Evolutionary conservation across 2,329 filamentous ascomycete genomes (phyloP).

Genomic region (Fusarium armeniacum): DNA sequence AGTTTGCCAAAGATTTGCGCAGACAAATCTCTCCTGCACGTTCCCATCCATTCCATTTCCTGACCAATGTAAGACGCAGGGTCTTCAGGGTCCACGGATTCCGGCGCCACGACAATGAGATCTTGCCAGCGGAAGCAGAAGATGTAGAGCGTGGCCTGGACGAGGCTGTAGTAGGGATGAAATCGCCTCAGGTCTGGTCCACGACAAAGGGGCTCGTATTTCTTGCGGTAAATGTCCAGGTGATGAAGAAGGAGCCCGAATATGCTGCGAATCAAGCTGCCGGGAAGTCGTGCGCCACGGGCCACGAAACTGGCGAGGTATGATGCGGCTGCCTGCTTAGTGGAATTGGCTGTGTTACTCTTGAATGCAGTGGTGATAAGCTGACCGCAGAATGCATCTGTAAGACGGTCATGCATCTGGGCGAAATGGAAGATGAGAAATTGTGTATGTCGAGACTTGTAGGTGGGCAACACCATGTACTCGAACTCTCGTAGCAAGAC

Average conservation of each 20-base stretch:
- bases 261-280: slow-evolving; percentile 82
- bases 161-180: slow-evolving; percentile 85
- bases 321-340: slow-evolving; percentile 87
- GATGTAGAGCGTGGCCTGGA: slow-evolving; percentile 92
- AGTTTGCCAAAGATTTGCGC: slow-evolving; percentile 88
- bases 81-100: slow-evolving; percentile 73
- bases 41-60: slow-evolving; percentile 83
- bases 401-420: slow-evolving; percentile 82
- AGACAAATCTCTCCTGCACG: slow-evolving; percentile 79
- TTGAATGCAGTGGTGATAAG: slow-evolving; percentile 68
- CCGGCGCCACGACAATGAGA: slow-evolving; percentile 74
- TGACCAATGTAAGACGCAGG: slow-evolving; percentile 72
- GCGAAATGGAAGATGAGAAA: slow-evolving; percentile 97
- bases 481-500: slow-evolving; percentile 88
- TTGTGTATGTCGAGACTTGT: slow-evolving; percentile 92
- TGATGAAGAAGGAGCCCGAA: slow-evolving; percentile 84
- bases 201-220: slow-evolving; percentile 80
- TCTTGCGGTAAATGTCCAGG: slow-evolving; percentile 79
- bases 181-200: slow-evolving; percentile 90
- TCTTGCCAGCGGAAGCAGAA: slow-evolving; percentile 99
- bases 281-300: slow-evolving; percentile 84
- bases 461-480: slow-evolving; percentile 88
- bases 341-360: slow-evolving; percentile 76
- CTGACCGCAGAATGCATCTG: slow-evolving; percentile 85
- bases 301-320: slow-evolving; percentile 97